phyloP scores from a whole-genome alignment of 257 asterid species.

The Solanum gracilifrons region DNA sequence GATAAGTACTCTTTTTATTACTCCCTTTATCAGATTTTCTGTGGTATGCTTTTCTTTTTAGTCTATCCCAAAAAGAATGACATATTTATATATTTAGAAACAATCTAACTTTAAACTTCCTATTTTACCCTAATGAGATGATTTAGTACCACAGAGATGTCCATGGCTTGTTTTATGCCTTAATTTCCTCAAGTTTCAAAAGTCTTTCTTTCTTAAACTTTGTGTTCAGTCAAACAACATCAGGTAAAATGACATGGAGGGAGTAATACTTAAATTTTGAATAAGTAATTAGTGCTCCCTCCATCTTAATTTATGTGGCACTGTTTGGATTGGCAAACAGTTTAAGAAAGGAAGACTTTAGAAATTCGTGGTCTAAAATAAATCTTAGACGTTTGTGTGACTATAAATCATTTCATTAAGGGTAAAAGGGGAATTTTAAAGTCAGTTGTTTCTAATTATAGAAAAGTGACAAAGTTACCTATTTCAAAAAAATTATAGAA shows the following conservation, averaged over 20 bases:
- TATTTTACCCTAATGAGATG: neutral
- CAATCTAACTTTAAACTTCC: neutral
- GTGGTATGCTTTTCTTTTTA: neutral
- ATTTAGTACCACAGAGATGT: neutral
- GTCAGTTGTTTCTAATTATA: neutral
- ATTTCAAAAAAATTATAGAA: neutral
- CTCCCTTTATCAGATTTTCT: neutral
- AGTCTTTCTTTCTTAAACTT: neutral
- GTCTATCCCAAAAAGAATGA: neutral
- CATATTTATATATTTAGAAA: neutral
- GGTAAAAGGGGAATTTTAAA: neutral
- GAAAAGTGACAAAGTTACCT: neutral
- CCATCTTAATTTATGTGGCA: neutral
- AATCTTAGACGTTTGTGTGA: neutral
- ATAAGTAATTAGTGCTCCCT: neutral
- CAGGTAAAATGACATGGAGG: neutral
- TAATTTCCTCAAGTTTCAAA: neutral
- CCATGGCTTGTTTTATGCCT: neutral
- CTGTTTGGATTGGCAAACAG: neutral
- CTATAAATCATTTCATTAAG: neutral
- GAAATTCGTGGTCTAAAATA: neutral
- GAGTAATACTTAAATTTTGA: neutral
- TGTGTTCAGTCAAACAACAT: neutral
- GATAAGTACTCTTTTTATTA: neutral
- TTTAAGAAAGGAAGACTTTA: neutral